phyloP scores from a whole-genome alignment of 192 early-diverging fungal species.

The Gonapodya sp. region DNA sequence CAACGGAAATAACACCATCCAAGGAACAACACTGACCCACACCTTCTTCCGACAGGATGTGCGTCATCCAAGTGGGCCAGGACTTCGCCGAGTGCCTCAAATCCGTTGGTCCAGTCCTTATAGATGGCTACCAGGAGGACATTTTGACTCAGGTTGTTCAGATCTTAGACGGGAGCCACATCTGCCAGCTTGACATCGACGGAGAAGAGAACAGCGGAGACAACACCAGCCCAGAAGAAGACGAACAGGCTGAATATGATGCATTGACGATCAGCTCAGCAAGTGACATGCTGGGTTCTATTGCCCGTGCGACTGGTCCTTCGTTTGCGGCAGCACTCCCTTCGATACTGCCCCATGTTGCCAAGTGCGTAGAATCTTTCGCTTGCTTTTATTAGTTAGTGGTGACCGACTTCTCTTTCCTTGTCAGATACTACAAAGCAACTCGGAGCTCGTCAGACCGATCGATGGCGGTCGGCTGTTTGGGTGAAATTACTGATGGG shows the following conservation, averaged over 20 bases:
- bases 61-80: constrained; percentile 55
- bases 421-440: constrained; percentile 37
- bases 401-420: background rate
- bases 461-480: constrained; percentile 80
- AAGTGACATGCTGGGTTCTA: constrained; percentile 69
- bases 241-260: constrained; percentile 78
- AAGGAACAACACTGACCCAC: too few species aligned
- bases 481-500: constrained; percentile 68
- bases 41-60: background rate
- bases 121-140: constrained; percentile 39
- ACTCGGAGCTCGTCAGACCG: constrained; percentile 62
- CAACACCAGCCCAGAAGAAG: constrained; percentile 45
- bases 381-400: background rate
- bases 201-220: constrained; percentile 53
- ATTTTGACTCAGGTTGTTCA: constrained; percentile 16
- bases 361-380: background rate
- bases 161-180: constrained; percentile 26
- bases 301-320: constrained; percentile 63
- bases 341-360: constrained; percentile 56
- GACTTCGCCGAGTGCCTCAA: constrained; percentile 62
- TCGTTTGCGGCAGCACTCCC: constrained; percentile 66
- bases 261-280: constrained; percentile 68
- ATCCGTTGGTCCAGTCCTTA: constrained; percentile 52
- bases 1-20: too few species aligned
- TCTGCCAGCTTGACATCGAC: constrained; percentile 18